These are phyloP conservation scores for Aspergillus sclerotioniger DNA, from an alignment of 495 filamentous ascomycete species.

Conservation along the genomic window DNA sequence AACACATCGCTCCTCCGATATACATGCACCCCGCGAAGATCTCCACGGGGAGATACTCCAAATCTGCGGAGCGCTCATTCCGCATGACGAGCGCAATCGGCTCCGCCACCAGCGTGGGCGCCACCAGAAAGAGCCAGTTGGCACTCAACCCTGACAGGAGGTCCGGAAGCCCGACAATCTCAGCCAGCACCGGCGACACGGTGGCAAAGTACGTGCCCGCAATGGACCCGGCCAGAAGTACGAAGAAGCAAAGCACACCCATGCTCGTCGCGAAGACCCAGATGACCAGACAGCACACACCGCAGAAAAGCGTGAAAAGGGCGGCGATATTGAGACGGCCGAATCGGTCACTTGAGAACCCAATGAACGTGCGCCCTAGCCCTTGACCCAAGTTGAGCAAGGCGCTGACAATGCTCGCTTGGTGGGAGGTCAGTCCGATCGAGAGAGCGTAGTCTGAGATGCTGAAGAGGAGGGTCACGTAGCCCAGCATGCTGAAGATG, in stretches of 20 bases:
- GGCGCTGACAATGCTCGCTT: constrained; percentile 69
- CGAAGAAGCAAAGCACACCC: constrained; percentile 67
- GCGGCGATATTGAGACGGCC: constrained; percentile 74
- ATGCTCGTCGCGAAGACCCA: constrained; percentile 71
- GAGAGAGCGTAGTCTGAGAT: constrained; percentile 68
- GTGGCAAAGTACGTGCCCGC: constrained; percentile 72
- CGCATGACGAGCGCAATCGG: constrained; percentile 68
- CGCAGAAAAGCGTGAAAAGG: constrained; percentile 61
- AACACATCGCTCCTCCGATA: constrained; percentile 55
- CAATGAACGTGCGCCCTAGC: constrained; percentile 68
- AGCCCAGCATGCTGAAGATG: constrained; percentile 69
- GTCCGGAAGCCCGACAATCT: constrained; percentile 71
- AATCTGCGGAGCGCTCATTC: constrained; percentile 33
- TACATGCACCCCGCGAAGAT: constrained; percentile 67
- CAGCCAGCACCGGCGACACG: constrained; percentile 69
- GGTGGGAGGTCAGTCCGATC: constrained; percentile 64
- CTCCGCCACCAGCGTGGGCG: constrained; percentile 74
- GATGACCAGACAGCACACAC: constrained; percentile 65
- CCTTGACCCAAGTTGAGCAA: constrained; percentile 70
- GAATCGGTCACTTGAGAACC: constrained; percentile 67
- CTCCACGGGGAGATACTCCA: constrained; percentile 60
- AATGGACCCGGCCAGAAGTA: constrained; percentile 65
- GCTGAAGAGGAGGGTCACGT: constrained; percentile 74
- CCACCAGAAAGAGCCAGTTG: constrained; percentile 70
- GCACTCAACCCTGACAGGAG: constrained; percentile 71